Evolutionary conservation across 805 yeast genomes (phyloP).

Genomic region (Monosporozyma siamensis): DNA sequence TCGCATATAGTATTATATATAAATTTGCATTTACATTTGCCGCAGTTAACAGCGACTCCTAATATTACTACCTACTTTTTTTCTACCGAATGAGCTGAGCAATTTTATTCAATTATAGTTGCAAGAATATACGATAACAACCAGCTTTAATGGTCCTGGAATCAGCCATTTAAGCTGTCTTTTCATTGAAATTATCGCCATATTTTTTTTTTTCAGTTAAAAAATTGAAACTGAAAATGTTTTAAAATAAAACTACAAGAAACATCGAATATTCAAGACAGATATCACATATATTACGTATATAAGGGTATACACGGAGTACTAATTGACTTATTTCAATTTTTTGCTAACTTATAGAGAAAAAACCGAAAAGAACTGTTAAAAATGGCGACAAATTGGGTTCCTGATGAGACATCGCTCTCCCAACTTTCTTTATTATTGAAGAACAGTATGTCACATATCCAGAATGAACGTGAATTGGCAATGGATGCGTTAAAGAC

Average conservation of each 20-base stretch:
- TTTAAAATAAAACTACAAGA: neutral
- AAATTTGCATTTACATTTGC: neutral
- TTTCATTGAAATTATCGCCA: neutral
- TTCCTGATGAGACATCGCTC: slow-evolving; percentile 52
- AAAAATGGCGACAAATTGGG: slow-evolving; percentile 38
- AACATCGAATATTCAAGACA: neutral
- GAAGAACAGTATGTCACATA: slow-evolving; percentile 60
- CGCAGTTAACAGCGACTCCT: neutral
- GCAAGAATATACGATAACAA: too few species aligned
- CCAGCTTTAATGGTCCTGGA: too few species aligned
- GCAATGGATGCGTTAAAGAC: slow-evolving; percentile 68
- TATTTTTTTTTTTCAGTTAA: neutral
- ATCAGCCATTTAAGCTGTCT: too few species aligned
- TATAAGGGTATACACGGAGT: too few species aligned
- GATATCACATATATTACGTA: too few species aligned
- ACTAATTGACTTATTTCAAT: too few species aligned
- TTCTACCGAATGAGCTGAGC: too few species aligned
- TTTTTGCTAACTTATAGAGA: too few species aligned
- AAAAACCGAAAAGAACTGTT: neutral
- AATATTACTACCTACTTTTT: neutral
- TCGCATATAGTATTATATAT: neutral
- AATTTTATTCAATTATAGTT: too few species aligned
- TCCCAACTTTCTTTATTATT: slow-evolving; percentile 59
- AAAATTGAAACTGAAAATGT: neutral
- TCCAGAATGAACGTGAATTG: slow-evolving; percentile 42